A percentile compares a stretch with the other conserved stretches of the same genome.
Evolutionary conservation across 768 basidiomycete genomes (phyloP).

Genomic region (Candolleomyces eurysporus): DNA sequence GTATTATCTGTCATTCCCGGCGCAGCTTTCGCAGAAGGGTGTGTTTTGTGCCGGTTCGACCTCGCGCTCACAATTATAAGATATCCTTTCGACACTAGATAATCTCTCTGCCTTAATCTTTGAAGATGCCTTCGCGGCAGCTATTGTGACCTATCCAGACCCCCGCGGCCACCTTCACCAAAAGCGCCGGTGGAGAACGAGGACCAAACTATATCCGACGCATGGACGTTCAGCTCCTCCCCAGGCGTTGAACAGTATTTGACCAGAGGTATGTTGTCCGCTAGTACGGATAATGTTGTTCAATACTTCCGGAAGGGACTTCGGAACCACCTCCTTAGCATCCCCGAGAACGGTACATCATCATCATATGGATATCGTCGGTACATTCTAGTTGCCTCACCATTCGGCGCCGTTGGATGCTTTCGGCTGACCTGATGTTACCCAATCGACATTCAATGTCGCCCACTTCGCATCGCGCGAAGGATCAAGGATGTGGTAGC

Average conservation of each 20-base stretch:
- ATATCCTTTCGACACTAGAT: no score
- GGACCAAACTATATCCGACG: constrained; percentile 5
- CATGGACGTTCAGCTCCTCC: constrained; percentile 15
- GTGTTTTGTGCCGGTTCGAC: no score
- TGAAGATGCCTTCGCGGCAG: background rate
- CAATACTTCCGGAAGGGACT: constrained; percentile 15
- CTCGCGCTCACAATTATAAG: no score
- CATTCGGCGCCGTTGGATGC: background rate
- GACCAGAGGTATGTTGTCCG: background rate
- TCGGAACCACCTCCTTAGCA: constrained; percentile 17
- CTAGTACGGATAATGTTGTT: background rate
- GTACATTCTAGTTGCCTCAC: constrained; percentile 1
- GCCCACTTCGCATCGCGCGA: constrained; percentile 14
- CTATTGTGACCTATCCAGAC: background rate
- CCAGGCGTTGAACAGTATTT: background rate
- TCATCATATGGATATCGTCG: constrained; percentile 10
- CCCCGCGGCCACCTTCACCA: background rate
- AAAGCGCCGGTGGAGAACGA: background rate
- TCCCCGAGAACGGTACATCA: constrained; percentile 13
- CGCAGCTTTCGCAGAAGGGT: no score
- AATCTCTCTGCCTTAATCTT: no score
- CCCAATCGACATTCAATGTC: constrained; percentile 13
- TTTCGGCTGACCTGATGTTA: constrained; percentile 25
- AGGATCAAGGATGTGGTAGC: constrained; percentile 35
- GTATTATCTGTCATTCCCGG: no score